A percentile compares a stretch with the other conserved stretches of the same genome.
Evolutionary conservation across 768 basidiomycete species (phyloP).

Genomic region (Mycena indigotica): DNA sequence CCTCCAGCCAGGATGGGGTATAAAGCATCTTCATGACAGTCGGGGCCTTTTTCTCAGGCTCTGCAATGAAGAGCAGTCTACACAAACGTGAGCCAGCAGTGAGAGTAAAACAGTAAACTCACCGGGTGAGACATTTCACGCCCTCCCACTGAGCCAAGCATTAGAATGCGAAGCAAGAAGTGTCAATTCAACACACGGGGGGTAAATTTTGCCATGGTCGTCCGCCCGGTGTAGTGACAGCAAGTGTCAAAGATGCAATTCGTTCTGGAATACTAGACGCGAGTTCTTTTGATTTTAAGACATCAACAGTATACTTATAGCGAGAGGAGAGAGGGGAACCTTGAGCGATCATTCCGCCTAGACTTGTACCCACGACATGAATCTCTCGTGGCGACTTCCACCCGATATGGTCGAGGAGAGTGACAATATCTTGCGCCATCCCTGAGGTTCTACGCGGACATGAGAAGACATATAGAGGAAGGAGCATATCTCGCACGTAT

Average conservation of each 20-base stretch:
- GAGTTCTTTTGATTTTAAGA: conserved; percentile 71
- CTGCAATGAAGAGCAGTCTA: conserved; percentile 44
- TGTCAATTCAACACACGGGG: conserved; percentile 57
- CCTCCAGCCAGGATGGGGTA: conserved; percentile 59
- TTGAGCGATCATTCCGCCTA: conserved; percentile 86
- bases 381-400: conserved; percentile 66
- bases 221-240: conserved; percentile 73
- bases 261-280: conserved; percentile 66
- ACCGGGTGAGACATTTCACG: conserved; percentile 38
- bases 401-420: conserved; percentile 66
- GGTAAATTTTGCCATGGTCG: conserved; percentile 59
- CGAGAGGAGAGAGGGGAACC: conserved; percentile 33
- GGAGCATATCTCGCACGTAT: conserved; percentile 59
- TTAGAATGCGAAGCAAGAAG: not conserved
- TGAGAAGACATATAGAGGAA: not conserved
- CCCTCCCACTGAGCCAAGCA: conserved; percentile 39
- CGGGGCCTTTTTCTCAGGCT: conserved; percentile 50
- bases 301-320: not conserved
- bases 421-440: conserved; percentile 77
- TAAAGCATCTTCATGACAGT: conserved; percentile 61
- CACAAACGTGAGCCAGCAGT: not conserved
- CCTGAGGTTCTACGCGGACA: conserved; percentile 56
- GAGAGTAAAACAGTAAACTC: not conserved
- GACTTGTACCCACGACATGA: conserved; percentile 73
- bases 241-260: conserved; percentile 64